Conservation (phyloP, 768 basidiomycete genomes). For the Boletus coccyginus region DNA sequence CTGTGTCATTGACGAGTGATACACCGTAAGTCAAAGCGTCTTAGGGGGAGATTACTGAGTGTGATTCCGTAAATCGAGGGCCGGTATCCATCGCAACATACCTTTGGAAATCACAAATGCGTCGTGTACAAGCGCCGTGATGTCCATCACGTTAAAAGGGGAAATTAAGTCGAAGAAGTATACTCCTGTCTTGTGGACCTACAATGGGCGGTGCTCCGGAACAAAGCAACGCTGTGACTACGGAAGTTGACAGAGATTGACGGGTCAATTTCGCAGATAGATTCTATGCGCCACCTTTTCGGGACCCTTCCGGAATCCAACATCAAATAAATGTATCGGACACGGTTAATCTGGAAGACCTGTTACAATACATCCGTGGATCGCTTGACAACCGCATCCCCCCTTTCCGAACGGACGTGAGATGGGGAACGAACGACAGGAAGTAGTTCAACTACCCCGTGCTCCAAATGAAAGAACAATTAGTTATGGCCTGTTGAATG, state of each 20-base stretch:
- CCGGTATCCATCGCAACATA: background rate
- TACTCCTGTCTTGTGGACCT: background rate
- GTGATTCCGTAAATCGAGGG: background rate
- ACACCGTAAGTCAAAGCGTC: background rate
- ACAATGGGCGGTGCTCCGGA: background rate
- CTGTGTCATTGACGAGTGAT: too few species aligned
- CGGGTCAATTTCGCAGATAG: too few species aligned
- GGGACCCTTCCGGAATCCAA: background rate
- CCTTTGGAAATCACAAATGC: background rate
- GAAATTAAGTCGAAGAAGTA: background rate
- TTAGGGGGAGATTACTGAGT: too few species aligned
- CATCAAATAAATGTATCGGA: background rate
- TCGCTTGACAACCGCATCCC: background rate
- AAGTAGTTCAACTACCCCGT: background rate
- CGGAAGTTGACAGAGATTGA: background rate
- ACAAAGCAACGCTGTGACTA: background rate
- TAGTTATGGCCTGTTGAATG: too few species aligned
- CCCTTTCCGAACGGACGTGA: background rate
- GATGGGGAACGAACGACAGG: background rate
- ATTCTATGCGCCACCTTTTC: background rate
- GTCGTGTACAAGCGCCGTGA: background rate
- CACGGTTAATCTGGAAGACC: background rate
- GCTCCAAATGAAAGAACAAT: background rate
- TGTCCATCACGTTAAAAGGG: too few species aligned
- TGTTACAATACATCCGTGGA: background rate